Percentiles rank a stretch among this genome's conserved stretches.
These are phyloP conservation scores for Blastocystis sp. DNA, from an alignment of 352 stramenopile species.

Conservation along the genomic window DNA sequence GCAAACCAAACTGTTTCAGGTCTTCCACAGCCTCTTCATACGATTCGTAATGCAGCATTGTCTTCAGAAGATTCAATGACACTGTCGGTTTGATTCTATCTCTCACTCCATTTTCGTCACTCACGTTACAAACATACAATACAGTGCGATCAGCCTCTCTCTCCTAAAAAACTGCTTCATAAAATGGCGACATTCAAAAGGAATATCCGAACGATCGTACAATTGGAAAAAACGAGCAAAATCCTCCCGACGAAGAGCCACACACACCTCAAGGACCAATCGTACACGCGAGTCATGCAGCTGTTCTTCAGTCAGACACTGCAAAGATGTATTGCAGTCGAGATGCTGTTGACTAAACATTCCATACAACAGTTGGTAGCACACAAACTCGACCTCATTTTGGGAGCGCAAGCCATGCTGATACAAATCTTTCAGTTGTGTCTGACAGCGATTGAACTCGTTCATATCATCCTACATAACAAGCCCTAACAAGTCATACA, in stretches of 20 bases:
- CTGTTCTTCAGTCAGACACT: not conserved
- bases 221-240: not conserved
- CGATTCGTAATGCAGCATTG: not conserved
- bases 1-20: conserved; percentile 29
- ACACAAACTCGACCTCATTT: conserved; percentile 65
- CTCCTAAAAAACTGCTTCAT: conserved; percentile 47
- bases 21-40: not conserved
- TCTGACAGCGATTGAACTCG: conserved; percentile 86
- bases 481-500: not conserved
- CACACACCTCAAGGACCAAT: not conserved
- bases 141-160: not conserved
- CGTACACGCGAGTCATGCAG: not conserved
- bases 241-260: conserved; percentile 16
- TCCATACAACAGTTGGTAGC: conserved; percentile 69
- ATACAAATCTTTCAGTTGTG: conserved; percentile 66
- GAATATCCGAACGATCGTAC: not conserved
- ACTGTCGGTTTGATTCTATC: conserved; percentile 38
- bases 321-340: conserved; percentile 4
- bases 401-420: not conserved
- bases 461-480: conserved; percentile 75
- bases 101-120: not conserved
- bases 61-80: conserved; percentile 2
- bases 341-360: conserved; percentile 62
- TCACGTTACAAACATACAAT: conserved; percentile 7
- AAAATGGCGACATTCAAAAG: conserved; percentile 27